Percentiles rank a stretch among this genome's conserved stretches.
Evolutionary conservation across 2,329 filamentous ascomycete genomes (phyloP).

Genomic region (Calycina marina): DNA sequence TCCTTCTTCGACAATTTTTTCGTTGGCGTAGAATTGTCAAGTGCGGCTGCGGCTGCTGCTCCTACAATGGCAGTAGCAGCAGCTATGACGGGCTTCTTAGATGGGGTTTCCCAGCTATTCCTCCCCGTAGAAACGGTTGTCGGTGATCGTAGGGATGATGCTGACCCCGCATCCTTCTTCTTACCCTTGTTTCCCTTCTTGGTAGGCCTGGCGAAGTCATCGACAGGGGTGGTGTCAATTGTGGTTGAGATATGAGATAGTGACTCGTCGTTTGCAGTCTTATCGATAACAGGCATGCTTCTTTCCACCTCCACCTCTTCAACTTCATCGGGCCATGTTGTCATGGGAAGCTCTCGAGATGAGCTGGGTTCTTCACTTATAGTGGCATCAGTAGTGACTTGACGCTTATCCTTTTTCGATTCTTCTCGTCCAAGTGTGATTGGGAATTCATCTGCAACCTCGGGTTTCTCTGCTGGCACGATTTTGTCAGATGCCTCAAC

Average conservation of each 20-base stretch:
- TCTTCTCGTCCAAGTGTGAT: conserved; percentile 7
- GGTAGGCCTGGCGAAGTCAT: conserved; percentile 18
- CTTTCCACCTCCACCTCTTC: conserved; percentile 18
- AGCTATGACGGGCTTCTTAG: conserved; percentile 13
- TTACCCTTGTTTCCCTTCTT: conserved; percentile 28
- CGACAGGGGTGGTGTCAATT: conserved; percentile 10
- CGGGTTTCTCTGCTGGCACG: neutral
- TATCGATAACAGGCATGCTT: conserved; percentile 17
- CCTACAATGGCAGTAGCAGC: conserved; percentile 9
- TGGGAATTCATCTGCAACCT: conserved; percentile 2
- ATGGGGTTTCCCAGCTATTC: conserved; percentile 3
- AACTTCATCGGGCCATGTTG: conserved; percentile 20
- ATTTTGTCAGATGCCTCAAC: neutral
- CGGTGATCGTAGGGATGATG: conserved; percentile 3
- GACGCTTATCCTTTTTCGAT: conserved; percentile 21
- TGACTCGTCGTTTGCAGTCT: conserved; percentile 19
- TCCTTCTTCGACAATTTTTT: conserved; percentile 25
- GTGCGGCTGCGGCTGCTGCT: conserved; percentile 15
- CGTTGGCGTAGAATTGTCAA: conserved; percentile 23
- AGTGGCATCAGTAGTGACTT: conserved; percentile 11
- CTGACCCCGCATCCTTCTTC: conserved; percentile 15
- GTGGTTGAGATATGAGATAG: conserved; percentile 19
- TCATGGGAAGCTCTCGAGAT: conserved; percentile 7
- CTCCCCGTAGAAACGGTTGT: conserved; percentile 4
- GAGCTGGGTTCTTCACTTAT: conserved; percentile 5